Evolutionary conservation across 176 grass and related monocot genomes (phyloP).

Genomic region (Alloteropsis semialata): DNA sequence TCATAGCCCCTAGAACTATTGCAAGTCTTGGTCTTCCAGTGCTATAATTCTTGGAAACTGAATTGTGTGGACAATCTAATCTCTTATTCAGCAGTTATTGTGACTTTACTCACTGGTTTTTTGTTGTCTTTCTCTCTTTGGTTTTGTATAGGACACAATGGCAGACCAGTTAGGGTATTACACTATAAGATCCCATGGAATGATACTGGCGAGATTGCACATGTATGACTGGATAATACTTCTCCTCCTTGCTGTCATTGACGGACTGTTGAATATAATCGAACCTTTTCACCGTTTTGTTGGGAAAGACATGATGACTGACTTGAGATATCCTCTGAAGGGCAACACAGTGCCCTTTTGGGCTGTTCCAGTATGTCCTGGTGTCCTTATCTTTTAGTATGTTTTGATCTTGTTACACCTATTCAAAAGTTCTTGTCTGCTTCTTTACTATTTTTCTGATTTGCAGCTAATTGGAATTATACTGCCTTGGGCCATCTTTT

Average conservation of each 20-base stretch:
- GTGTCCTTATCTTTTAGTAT: slow-evolving; percentile 10
- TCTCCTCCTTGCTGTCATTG: slow-evolving; percentile 56
- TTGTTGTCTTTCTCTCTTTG: slow-evolving; percentile 21
- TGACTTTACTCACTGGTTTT: slow-evolving; percentile 7
- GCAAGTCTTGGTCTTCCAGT: neutral
- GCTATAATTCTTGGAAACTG: neutral
- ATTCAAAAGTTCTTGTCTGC: neutral
- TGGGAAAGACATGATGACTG: slow-evolving; percentile 86
- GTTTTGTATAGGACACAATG: slow-evolving; percentile 54
- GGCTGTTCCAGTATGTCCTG: slow-evolving; percentile 69
- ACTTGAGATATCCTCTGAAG: slow-evolving; percentile 77
- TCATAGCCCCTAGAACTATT: neutral
- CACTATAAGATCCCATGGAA: slow-evolving; percentile 73
- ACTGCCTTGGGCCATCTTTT: slow-evolving; percentile 56
- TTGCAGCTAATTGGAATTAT: slow-evolving; percentile 79
- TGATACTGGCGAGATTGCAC: slow-evolving; percentile 59
- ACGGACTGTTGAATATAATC: slow-evolving; percentile 65
- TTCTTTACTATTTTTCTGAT: slow-evolving; percentile 23
- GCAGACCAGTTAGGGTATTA: slow-evolving; percentile 61
- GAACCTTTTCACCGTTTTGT: slow-evolving; percentile 87
- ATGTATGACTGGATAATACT: slow-evolving; percentile 94
- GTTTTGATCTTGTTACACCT: slow-evolving; percentile 5
- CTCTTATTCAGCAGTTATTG: neutral
- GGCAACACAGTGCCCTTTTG: slow-evolving; percentile 79
- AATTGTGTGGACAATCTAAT: neutral